Evolutionary conservation across 495 filamentous ascomycete genomes (phyloP).

Genomic region (Penicillium atrosanguineum): DNA sequence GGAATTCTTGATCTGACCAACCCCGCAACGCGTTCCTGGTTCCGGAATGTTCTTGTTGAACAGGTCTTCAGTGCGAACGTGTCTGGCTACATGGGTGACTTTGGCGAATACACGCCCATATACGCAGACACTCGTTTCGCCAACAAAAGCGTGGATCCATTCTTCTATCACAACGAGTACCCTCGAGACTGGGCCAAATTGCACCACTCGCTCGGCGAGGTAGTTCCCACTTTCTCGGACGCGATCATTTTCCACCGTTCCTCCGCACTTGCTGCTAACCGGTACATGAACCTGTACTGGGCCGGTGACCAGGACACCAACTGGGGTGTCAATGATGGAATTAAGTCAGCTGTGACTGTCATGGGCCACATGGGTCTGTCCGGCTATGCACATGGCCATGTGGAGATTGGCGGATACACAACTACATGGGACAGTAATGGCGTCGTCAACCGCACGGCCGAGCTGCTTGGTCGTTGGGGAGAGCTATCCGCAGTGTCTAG

Average conservation of each 20-base stretch:
- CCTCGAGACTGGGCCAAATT: constrained; percentile 23
- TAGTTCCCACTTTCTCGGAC: constrained; percentile 16
- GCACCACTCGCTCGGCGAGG: constrained; percentile 21
- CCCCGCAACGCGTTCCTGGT: constrained; percentile 18
- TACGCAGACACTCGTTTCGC: constrained; percentile 16
- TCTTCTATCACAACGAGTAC: constrained; percentile 24
- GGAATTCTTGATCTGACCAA: constrained; percentile 27
- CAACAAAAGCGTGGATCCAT: constrained; percentile 21
- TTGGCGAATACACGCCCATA: constrained; percentile 26
- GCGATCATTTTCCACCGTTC: constrained; percentile 25
- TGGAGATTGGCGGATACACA: constrained; percentile 26
- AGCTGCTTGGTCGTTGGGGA: constrained; percentile 26
- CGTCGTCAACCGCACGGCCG: constrained; percentile 22
- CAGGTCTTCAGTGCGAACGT: constrained; percentile 26
- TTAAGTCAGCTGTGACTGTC: constrained; percentile 26
- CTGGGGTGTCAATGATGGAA: constrained; percentile 28
- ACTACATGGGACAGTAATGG: constrained; percentile 19
- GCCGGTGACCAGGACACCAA: constrained; percentile 24
- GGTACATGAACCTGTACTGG: constrained; percentile 28
- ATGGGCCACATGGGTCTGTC: constrained; percentile 28
- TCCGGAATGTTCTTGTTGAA: constrained; percentile 18
- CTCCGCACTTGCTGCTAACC: constrained; percentile 18
- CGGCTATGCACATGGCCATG: constrained; percentile 23
- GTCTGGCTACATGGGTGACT: constrained; percentile 26
- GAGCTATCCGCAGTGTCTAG: constrained; percentile 24